Evolutionary conservation across 1,139 yeast species (phyloP).

Genomic region (Yamadazyma trypodendri): DNA sequence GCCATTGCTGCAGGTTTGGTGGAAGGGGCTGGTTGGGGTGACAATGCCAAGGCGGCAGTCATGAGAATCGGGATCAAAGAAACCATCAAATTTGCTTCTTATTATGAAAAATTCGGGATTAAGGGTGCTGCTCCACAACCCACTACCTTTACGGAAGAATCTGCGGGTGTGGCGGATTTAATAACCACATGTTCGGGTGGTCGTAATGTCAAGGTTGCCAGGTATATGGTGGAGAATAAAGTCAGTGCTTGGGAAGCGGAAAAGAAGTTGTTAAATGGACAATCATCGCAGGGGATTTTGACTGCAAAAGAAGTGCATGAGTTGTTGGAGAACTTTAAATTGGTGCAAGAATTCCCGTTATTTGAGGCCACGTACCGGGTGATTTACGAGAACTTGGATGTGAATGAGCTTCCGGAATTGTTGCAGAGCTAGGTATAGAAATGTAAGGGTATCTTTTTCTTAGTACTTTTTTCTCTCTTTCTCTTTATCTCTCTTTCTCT

Average conservation of each 20-base stretch:
- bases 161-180: conserved; percentile 52
- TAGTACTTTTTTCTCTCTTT: neutral
- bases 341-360: conserved; percentile 46
- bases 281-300: conserved; percentile 48
- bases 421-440: conserved; percentile 20
- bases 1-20: conserved; percentile 51
- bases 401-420: conserved; percentile 34
- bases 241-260: conserved; percentile 45
- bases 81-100: conserved; percentile 43
- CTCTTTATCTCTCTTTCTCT: too few species aligned
- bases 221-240: conserved; percentile 48
- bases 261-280: conserved; percentile 46
- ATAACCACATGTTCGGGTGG: conserved; percentile 52
- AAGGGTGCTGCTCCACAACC: conserved; percentile 48
- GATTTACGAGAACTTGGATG: conserved; percentile 63
- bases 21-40: conserved; percentile 53
- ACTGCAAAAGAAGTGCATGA: conserved; percentile 52
- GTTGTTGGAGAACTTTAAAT: conserved; percentile 50
- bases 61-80: conserved; percentile 49
- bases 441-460: neutral
- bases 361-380: conserved; percentile 75
- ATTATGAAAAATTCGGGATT: conserved; percentile 66
- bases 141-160: conserved; percentile 48
- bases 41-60: conserved; percentile 50
- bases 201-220: conserved; percentile 48